Evolutionary conservation across 2,329 filamentous ascomycete species (phyloP), one percentile per base, ranked within the genome.

Genomic region (Paecilomyces dactylethromorphus): DNA sequence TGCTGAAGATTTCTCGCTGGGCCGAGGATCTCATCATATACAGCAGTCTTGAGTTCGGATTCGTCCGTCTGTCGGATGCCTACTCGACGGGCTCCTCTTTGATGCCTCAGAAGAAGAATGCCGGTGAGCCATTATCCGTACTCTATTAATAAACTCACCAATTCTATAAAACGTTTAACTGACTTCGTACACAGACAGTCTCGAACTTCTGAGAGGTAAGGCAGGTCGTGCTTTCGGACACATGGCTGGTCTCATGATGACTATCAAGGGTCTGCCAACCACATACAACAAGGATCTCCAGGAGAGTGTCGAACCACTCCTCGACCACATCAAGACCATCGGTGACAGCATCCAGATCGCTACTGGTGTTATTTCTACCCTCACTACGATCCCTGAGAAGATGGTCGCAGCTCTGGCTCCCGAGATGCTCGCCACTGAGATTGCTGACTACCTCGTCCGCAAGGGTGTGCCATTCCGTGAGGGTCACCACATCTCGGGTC

Each of bases 201-300:
- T 93, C 21, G 85, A 90, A 68, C 79, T 93, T 35, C 82, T 92
- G 60, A 83, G 90, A n/a, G 90, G 90, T 56, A 92, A 92, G 78
- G 81, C 82, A 31, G 90, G 90, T 1, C 82, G 88, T 59, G 84
- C 86, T 3, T 93, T 95, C 69, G 91, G 91, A 26, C 87, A 91
- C 64, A 89, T 93, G 85, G 84, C 88, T 4, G 90, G 90, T 39
- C 77, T 94, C 63, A 91, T 91, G 83, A 87, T 87, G 78, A 90
- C 86, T 39, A 75, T 87, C 74, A 88, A 89, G 74, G 88, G 88
- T 58, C 83, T 94, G 29, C 89, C 90, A 1, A 89, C 84, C 51
- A 91, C 89, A 2, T 95, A 95, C 80, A 93, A 95, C 80, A 96
- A 95, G 77, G 91, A 96, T 73, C 76, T 95, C n/a, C 91, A 96